Percentiles rank a stretch among this genome's conserved stretches.
phyloP scores from a whole-genome alignment of 2,329 filamentous ascomycete species.

The Leptographium lundbergii region DNA sequence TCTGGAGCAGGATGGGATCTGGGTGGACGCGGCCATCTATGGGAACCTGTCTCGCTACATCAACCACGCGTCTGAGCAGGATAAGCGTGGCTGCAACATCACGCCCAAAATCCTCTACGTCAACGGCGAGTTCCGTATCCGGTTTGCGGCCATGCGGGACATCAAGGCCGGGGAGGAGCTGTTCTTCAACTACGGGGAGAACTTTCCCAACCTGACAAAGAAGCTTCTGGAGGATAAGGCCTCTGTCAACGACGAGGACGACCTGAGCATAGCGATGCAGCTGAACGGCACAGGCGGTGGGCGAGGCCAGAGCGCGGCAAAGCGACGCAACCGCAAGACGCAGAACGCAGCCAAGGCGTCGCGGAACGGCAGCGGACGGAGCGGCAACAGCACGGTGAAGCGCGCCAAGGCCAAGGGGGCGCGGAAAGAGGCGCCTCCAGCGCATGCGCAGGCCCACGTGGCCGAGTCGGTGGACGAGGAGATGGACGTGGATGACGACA shows the following conservation, averaged over 20 bases:
- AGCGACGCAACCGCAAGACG: neutral
- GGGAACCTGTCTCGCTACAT: conserved; percentile 77
- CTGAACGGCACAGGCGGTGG: neutral
- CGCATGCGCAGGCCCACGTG: neutral
- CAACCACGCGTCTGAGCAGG: conserved; percentile 53
- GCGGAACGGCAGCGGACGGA: neutral
- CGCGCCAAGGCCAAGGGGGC: conserved; percentile 7
- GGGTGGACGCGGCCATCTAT: conserved; percentile 63
- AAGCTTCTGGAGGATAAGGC: conserved; percentile 33
- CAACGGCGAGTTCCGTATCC: conserved; percentile 65
- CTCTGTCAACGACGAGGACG: conserved; percentile 9
- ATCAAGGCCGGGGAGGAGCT: conserved; percentile 64
- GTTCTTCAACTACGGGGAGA: conserved; percentile 69
- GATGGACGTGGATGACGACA: conserved; percentile 1
- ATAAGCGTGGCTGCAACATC: conserved; percentile 45
- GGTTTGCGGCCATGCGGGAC: conserved; percentile 53
- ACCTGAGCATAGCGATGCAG: neutral
- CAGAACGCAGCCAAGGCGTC: neutral
- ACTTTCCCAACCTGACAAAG: conserved; percentile 49
- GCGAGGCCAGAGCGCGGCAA: neutral
- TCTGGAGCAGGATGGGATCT: conserved; percentile 46
- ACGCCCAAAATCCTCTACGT: conserved; percentile 56
- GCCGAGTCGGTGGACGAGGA: conserved; percentile 2
- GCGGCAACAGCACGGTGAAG: neutral
- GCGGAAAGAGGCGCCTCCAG: conserved; percentile 13